Evolutionary conservation across 352 stramenopile genomes (phyloP).

Genomic region (Globisporangium paroecandrum): DNA sequence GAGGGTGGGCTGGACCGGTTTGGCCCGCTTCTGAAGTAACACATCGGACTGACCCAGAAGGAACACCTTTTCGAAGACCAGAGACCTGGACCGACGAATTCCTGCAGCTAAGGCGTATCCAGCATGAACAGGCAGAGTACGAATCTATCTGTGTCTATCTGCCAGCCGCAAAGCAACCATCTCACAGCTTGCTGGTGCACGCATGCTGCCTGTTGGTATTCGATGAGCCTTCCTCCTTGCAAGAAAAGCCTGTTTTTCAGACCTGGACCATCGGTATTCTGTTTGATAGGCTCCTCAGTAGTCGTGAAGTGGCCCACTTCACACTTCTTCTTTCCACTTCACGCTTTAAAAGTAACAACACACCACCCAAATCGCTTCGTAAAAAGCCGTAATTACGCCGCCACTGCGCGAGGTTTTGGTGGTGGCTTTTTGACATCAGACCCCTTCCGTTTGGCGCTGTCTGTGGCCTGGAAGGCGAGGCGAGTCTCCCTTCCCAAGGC

Average conservation of each 20-base stretch:
- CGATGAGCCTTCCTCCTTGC: neutral
- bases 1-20: constrained; percentile 13
- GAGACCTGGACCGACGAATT: neutral
- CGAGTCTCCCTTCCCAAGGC: constrained; percentile 9
- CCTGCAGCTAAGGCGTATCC: too few species aligned
- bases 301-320: neutral
- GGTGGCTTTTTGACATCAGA: constrained; percentile 10
- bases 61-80: neutral
- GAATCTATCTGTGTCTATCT: too few species aligned
- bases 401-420: constrained; percentile 6
- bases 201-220: neutral
- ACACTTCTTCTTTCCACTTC: neutral
- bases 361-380: constrained; percentile 8
- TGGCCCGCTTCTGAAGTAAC: constrained; percentile 7
- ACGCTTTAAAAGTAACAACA: constrained; percentile 11
- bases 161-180: neutral
- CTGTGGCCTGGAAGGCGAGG: constrained; percentile 13
- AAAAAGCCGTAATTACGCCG: constrained; percentile 16
- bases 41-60: neutral
- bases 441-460: neutral
- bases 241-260: neutral
- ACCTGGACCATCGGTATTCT: constrained; percentile 20
- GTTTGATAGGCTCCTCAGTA: neutral
- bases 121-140: too few species aligned
- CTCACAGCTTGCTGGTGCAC: neutral